Percentiles rank a stretch among this genome's conserved stretches.
phyloP scores from a whole-genome alignment of 1,284 basidiomycete genomes.

The Golubevia sp. region DNA sequence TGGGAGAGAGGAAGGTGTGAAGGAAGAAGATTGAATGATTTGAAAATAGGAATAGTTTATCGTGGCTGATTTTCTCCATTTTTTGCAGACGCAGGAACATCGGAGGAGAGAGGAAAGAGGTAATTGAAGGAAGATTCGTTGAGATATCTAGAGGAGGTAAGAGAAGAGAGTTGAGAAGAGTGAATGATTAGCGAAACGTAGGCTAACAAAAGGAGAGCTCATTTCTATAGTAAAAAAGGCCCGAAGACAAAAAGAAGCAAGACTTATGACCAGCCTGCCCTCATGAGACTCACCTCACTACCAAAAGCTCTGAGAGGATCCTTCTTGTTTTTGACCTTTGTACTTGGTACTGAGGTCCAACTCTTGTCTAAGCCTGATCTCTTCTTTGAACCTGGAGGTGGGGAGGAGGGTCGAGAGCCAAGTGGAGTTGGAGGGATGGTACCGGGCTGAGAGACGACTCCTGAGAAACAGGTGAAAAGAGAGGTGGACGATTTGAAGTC shows the following conservation, averaged over 20 bases:
- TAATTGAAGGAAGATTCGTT: constrained; percentile 50
- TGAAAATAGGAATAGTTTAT: constrained; percentile 52
- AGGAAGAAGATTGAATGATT: constrained; percentile 17
- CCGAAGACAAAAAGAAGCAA: too few species aligned
- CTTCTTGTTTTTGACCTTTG: constrained; percentile 21
- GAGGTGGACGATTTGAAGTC: not conserved
- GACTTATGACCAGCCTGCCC: not conserved
- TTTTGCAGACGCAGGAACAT: constrained; percentile 34
- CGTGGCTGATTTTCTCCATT: constrained; percentile 44
- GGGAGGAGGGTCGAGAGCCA: constrained; percentile 2
- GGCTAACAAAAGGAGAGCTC: not conserved
- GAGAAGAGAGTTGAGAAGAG: not conserved
- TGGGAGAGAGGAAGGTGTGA: not conserved
- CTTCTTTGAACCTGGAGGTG: constrained; percentile 2
- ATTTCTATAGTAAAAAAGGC: too few species aligned
- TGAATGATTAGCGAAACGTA: not conserved
- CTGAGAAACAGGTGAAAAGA: not conserved
- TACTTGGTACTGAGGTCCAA: constrained; percentile 12
- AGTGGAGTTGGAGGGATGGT: not conserved
- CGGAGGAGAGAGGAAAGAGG: constrained; percentile 28
- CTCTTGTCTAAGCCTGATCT: constrained; percentile 5
- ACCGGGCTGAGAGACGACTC: not conserved
- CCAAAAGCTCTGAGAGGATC: constrained; percentile 38
- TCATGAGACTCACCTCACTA: constrained; percentile 17
- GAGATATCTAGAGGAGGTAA: constrained; percentile 25